These are phyloP conservation scores for Martensiomyces pterosporus DNA, from an alignment of 192 early-diverging fungal genomes.

Conservation along the genomic window DNA sequence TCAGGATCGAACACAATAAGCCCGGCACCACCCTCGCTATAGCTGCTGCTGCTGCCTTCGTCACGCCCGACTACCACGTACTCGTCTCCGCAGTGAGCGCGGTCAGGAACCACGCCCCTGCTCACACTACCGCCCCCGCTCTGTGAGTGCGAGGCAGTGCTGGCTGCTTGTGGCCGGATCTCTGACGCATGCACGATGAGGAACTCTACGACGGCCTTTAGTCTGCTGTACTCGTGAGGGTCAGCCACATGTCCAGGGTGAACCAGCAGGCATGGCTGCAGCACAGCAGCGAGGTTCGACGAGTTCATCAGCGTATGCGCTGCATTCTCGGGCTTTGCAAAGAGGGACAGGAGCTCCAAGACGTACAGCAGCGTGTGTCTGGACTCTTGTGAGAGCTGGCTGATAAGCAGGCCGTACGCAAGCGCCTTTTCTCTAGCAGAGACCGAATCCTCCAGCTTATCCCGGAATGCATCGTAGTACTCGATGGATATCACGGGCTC, in stretches of 20 bases:
- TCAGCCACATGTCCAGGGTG: slow-evolving; percentile 67
- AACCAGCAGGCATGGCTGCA: slow-evolving; percentile 70
- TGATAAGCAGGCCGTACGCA: slow-evolving; percentile 59
- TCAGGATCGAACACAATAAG: slow-evolving; percentile 22
- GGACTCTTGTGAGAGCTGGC: slow-evolving; percentile 53
- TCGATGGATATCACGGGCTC: slow-evolving; percentile 68
- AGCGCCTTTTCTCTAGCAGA: slow-evolving; percentile 30
- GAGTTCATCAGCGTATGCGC: slow-evolving; percentile 64
- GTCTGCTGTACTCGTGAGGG: slow-evolving; percentile 71
- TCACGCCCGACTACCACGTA: slow-evolving; percentile 10
- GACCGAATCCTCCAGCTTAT: slow-evolving; percentile 53
- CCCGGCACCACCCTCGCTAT: slow-evolving; percentile 11
- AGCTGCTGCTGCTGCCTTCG: neutral
- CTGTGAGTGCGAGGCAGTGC: no score
- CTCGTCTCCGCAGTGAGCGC: neutral
- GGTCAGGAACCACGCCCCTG: no score
- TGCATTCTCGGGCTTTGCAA: slow-evolving; percentile 41
- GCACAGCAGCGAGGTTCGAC: slow-evolving; percentile 70
- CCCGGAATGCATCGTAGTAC: slow-evolving; percentile 62
- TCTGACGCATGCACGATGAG: slow-evolving; percentile 53
- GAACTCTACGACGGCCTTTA: slow-evolving; percentile 71
- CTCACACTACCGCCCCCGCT: no score
- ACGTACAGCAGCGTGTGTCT: slow-evolving; percentile 68
- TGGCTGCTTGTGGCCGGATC: no score
- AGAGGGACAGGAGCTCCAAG: slow-evolving; percentile 57